These are phyloP conservation scores for Yueomyces sinensis DNA, from an alignment of 805 yeast genomes.

Conservation along the genomic window DNA sequence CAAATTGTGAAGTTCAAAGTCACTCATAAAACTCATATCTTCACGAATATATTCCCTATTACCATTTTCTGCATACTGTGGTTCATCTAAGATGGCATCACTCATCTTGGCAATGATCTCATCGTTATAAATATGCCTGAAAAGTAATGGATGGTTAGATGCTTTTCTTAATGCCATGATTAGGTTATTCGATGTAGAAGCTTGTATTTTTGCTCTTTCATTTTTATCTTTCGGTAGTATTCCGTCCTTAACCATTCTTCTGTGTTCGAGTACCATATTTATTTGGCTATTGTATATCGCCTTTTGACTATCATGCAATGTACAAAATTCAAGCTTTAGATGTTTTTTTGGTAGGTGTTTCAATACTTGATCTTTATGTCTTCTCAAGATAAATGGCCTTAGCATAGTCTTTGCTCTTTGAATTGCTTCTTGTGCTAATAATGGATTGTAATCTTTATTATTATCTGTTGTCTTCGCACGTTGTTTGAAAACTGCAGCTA, in stretches of 20 bases:
- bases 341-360: slow-evolving; percentile 74
- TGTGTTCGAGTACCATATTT: slow-evolving; percentile 25
- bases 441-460: slow-evolving; percentile 51
- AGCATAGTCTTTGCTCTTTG: slow-evolving; percentile 92
- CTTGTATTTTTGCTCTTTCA: slow-evolving; percentile 26
- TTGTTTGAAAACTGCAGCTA: slow-evolving; percentile 75
- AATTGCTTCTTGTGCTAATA: slow-evolving; percentile 83
- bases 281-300: slow-evolving; percentile 51
- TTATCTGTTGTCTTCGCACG: slow-evolving; percentile 57
- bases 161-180: slow-evolving; percentile 88
- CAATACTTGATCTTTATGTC: slow-evolving; percentile 85
- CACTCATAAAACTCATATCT: slow-evolving; percentile 93
- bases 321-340: slow-evolving; percentile 53
- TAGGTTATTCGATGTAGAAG: slow-evolving; percentile 37
- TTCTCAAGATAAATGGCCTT: slow-evolving; percentile 91
- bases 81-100: slow-evolving; percentile 64
- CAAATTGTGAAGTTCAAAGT: slow-evolving; percentile 67
- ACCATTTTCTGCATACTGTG: slow-evolving; percentile 59
- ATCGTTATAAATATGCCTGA: slow-evolving; percentile 53
- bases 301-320: slow-evolving; percentile 39
- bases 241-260: slow-evolving; percentile 16
- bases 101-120: slow-evolving; percentile 52
- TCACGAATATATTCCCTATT: slow-evolving; percentile 67
- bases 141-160: slow-evolving; percentile 80
- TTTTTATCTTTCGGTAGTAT: slow-evolving; percentile 10